Percentiles rank a stretch among this genome's conserved stretches.
phyloP scores from a whole-genome alignment of 805 yeast genomes.

The Metschnikowia continentalis region DNA sequence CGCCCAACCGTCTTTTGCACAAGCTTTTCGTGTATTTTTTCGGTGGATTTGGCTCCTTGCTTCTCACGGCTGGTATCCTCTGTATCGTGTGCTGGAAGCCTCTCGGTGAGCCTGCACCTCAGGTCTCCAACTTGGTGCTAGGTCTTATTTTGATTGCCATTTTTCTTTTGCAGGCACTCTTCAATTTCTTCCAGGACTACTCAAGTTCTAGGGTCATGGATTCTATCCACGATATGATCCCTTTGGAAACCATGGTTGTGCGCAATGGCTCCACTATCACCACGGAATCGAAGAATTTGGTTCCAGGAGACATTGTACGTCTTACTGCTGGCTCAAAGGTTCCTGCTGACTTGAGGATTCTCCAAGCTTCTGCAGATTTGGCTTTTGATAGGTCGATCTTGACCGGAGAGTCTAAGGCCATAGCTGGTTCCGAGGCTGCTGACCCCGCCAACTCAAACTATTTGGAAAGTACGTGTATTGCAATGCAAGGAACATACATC shows the following conservation, averaged over 20 bases:
- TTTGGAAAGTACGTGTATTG: constrained; percentile 41
- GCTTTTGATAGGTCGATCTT: constrained; percentile 44
- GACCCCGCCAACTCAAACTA: constrained; percentile 34
- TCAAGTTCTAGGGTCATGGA: constrained; percentile 46
- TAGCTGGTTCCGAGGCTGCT: constrained; percentile 24
- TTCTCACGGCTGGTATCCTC: constrained; percentile 40
- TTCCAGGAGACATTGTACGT: constrained; percentile 43
- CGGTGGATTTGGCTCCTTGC: constrained; percentile 46
- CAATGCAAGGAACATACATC: constrained; percentile 45
- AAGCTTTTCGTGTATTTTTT: constrained; percentile 39
- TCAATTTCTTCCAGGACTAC: constrained; percentile 46
- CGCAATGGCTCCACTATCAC: constrained; percentile 29
- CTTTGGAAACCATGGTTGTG: constrained; percentile 31
- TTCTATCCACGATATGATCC: constrained; percentile 42
- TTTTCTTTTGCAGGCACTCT: constrained; percentile 39
- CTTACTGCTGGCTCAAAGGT: constrained; percentile 38
- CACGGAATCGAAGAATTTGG: constrained; percentile 32
- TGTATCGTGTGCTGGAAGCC: constrained; percentile 46
- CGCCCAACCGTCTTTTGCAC: constrained; percentile 28
- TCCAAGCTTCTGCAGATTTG: constrained; percentile 33
- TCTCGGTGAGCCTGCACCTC: constrained; percentile 42
- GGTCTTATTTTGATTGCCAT: constrained; percentile 40
- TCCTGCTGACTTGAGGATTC: constrained; percentile 46
- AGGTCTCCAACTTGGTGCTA: constrained; percentile 39
- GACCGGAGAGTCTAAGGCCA: constrained; percentile 48